Conservation (phyloP, 768 basidiomycete genomes). For the Exsudoporus frostii region DNA sequence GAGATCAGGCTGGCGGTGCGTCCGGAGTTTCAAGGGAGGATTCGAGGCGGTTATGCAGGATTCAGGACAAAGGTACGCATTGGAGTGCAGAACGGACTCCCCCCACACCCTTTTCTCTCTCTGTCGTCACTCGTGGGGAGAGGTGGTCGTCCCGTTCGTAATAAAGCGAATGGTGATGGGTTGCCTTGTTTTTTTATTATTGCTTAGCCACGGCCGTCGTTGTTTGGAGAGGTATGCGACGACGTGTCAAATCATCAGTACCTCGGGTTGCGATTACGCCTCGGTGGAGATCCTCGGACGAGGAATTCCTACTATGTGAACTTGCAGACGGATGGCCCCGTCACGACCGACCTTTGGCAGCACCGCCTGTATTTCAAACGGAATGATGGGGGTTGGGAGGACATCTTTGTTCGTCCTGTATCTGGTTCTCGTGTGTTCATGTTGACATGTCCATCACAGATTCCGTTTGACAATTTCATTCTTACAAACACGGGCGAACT, state of each 20-base stretch:
- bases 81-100: not conserved
- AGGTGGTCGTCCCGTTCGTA: not conserved
- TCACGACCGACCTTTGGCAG: conserved; percentile 89
- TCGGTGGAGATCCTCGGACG: conserved; percentile 72
- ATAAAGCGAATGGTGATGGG: not conserved
- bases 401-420: conserved; percentile 58
- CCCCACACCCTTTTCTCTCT: not conserved
- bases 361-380: conserved; percentile 81
- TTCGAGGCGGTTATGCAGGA: conserved; percentile 87
- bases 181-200: not conserved
- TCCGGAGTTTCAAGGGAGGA: conserved; percentile 59
- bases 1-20: conserved; percentile 70
- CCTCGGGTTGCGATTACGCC: conserved; percentile 74
- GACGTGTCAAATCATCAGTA: conserved; percentile 82
- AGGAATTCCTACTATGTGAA: conserved; percentile 90
- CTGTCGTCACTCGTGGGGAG: not conserved
- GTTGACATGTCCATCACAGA: conserved; percentile 40
- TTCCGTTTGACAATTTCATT: conserved; percentile 77
- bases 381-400: conserved; percentile 71
- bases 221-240: conserved; percentile 84
- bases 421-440: not conserved
- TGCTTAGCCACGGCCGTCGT: conserved; percentile 64
- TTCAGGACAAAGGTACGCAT: conserved; percentile 77
- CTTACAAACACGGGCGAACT: conserved; percentile 72
- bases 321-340: conserved; percentile 81